Base-by-base conservation (phyloP, 495 filamentous ascomycete species). In the Chaetomium fimeti region DNA sequence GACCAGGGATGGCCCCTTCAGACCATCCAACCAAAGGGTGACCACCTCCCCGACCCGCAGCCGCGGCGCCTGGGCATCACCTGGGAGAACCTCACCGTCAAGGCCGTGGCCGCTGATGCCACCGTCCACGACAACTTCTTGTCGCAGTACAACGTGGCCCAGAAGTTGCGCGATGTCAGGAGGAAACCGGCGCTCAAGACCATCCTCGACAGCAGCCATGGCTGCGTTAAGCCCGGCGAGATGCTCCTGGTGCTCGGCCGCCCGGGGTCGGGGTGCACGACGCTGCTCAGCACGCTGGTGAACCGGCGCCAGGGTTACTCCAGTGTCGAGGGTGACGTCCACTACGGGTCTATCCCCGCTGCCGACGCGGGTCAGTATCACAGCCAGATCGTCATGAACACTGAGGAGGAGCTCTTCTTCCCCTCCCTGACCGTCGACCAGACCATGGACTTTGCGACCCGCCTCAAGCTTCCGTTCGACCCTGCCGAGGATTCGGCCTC, bases 161-260 rank as follows among this genome's bases (percentile, higher is more conserved):
- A 64, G 27, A 49, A 84, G 29, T 45, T 85, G 25, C 76, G 74
- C 38, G 82, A 79, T 60, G 79, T 77, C 3, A 70, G 75, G 16
- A 62, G 61, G 24, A 84, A 84, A 51, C 76, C 81, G 7, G 78
- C 84, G 2, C 74, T 88, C 25, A 81, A 83, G 62, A 89, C 84
- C 1, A 85, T 91, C 51, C 65, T 92, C 43, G 78, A 88, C 75
- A 80, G 82, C 62, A 88, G 54, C 57, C 71, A 73, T 51, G 71
- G 71, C 16, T 73, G 71, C 47, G 71, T 73, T 60, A 86, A 87
- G 69, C 85, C 83, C 27, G 91, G 91, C 16, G 91, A 94, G 77
- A 91, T 91, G 87, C 77, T 94, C 47, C 80, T 93, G 20, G 90
- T 93, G 0, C 80, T 93, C 24, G 91, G 90, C 20, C 85, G 87